These are phyloP conservation scores for Xylaria longipes DNA, from an alignment of 495 filamentous ascomycete species.

Conservation along the genomic window DNA sequence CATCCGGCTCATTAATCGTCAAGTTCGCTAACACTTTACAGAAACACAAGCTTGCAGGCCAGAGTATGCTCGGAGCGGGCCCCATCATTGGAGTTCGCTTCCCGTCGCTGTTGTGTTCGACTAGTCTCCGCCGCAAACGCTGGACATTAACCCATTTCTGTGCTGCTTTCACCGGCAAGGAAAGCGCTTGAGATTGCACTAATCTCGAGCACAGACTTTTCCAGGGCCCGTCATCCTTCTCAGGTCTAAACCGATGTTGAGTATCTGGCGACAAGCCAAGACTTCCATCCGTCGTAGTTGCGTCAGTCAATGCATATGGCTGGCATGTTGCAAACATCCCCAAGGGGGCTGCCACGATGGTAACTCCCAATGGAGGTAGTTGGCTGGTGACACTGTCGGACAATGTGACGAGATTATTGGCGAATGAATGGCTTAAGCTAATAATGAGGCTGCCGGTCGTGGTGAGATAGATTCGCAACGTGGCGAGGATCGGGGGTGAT, in stretches of 20 bases:
- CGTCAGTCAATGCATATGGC: slow-evolving; percentile 33
- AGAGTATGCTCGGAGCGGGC: slow-evolving; percentile 47
- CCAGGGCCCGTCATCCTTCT: slow-evolving; percentile 50
- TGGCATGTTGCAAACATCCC: slow-evolving; percentile 54
- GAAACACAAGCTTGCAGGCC: slow-evolving; percentile 60
- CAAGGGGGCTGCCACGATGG: slow-evolving; percentile 53
- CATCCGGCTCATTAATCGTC: slow-evolving; percentile 33
- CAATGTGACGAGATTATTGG: slow-evolving; percentile 47
- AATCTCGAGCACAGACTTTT: slow-evolving; percentile 48
- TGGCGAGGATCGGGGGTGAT: slow-evolving; percentile 46
- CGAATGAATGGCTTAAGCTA: slow-evolving; percentile 47
- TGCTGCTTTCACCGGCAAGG: slow-evolving; percentile 36
- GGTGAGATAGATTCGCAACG: slow-evolving; percentile 55
- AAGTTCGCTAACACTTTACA: slow-evolving; percentile 43
- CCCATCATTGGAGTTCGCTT: slow-evolving; percentile 47
- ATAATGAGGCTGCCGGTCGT: slow-evolving; percentile 56
- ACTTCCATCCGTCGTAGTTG: slow-evolving; percentile 31
- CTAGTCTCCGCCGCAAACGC: slow-evolving; percentile 44
- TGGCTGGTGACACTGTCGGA: slow-evolving; percentile 44
- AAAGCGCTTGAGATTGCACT: slow-evolving; percentile 51
- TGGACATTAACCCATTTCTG: slow-evolving; percentile 38
- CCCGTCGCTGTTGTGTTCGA: slow-evolving; percentile 49
- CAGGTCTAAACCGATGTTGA: slow-evolving; percentile 45
- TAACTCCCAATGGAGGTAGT: slow-evolving; percentile 43
- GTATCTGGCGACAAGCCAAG: slow-evolving; percentile 56